Evolutionary conservation across 139 green algal genomes (phyloP), one percentile per base, ranked within the genome.

Genomic region (Chlamydomonas sphaeroides): DNA sequence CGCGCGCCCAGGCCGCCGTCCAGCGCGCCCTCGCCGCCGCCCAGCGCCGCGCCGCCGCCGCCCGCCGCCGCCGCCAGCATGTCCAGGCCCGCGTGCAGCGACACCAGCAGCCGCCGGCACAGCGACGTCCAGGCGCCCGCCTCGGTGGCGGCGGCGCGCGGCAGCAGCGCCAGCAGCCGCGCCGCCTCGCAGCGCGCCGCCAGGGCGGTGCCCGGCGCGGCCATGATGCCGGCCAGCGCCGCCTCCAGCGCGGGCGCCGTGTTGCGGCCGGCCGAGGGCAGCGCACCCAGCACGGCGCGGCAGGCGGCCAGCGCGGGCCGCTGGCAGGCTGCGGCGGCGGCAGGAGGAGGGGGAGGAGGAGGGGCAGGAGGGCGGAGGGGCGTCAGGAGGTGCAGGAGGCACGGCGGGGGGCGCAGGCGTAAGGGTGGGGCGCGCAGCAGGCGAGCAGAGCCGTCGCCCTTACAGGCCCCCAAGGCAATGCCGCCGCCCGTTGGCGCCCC

Each of bases 221-320:
- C 51, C 14, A 28, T 28, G 21, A 28, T 6, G 56, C 23, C 56
- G 56, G 56, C 56, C 23, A 1, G 2, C 23, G 25, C 56, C 20
- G 56, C 56, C 3, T 28, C 56, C 18, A n/a, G 18, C 23, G 56
- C 23, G 56, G 56, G 23, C 0, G 51, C 48, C 67, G 77, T 49
- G 32, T 69, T 68, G 25, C 85, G 66, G 15, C 72, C 45, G 7
- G 36, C 67, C n/a, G 73, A 32, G 38, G 85, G 79, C 36, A 84
- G 72, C 10, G 66, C 66, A 18, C 14, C 17, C 30, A 86, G 59
- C 51, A 86, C 65, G 1, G 74, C 63, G 36, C 25, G 35, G 5
- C 65, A 38, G 45, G 81, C 73, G 35, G 69, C 35, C 36, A 86
- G 74, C 25, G 71, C 78, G 20, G 65, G 49, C 0, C 5, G 35